phyloP scores from a whole-genome alignment of 306 rosid species.

The Corylus heterophylla region DNA sequence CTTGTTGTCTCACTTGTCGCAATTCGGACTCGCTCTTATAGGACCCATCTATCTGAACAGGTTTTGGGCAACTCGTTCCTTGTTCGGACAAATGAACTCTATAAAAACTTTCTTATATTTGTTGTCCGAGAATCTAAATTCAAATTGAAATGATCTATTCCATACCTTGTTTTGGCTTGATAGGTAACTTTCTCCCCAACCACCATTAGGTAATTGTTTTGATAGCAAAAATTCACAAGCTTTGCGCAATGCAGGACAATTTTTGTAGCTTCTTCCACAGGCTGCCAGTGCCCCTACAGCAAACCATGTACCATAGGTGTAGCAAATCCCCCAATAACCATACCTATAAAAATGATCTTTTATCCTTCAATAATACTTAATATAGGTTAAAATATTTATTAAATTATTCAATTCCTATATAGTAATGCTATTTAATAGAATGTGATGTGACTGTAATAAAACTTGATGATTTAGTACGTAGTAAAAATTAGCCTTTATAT shows the following conservation, averaged over 20 bases:
- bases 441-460: too few relatives aligned
- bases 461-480: too few relatives aligned
- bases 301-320: constrained; percentile 79
- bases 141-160: not conserved
- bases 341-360: constrained; percentile 38
- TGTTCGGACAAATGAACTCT: too few relatives aligned
- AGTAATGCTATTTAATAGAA: too few relatives aligned
- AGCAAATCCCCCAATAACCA: constrained; percentile 84
- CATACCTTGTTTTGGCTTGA: constrained; percentile 65
- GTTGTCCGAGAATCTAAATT: not conserved
- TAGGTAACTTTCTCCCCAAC: constrained; percentile 85
- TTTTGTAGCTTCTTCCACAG: constrained; percentile 45
- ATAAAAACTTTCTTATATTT: too few relatives aligned
- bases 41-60: too few relatives aligned
- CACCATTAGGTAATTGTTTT: constrained; percentile 68
- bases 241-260: constrained; percentile 43
- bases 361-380: not conserved
- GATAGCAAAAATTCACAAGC: constrained; percentile 63
- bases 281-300: constrained; percentile 52
- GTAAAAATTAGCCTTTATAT: too few relatives aligned
- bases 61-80: too few relatives aligned
- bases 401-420: too few relatives aligned
- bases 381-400: not conserved
- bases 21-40: too few relatives aligned
- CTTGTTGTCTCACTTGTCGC: too few relatives aligned